phyloP scores from a whole-genome alignment of 2,329 filamentous ascomycete species.

The Fonsecaea multimorphosa region DNA sequence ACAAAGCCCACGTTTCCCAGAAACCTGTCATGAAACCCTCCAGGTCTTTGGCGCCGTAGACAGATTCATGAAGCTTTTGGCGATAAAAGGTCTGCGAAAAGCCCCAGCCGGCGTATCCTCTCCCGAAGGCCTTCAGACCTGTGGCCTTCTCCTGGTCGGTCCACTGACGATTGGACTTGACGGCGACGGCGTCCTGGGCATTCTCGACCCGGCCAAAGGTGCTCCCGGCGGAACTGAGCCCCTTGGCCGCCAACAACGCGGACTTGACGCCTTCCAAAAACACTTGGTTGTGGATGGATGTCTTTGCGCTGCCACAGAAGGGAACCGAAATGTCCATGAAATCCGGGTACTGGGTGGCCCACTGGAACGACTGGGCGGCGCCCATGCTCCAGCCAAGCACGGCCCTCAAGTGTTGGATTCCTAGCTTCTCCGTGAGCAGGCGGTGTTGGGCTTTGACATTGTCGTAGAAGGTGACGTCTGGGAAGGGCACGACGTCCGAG shows the following conservation, averaged over 20 bases:
- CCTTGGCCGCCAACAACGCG: constrained; percentile 64
- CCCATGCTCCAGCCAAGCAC: constrained; percentile 76
- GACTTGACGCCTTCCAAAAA: constrained; percentile 70
- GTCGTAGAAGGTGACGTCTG: constrained; percentile 69
- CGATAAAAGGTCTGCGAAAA: constrained; percentile 81
- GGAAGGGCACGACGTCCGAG: constrained; percentile 61
- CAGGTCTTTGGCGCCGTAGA: constrained; percentile 66
- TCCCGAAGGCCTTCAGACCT: constrained; percentile 72
- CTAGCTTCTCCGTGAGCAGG: constrained; percentile 68
- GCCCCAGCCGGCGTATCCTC: constrained; percentile 79
- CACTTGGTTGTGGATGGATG: constrained; percentile 70
- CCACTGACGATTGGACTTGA: constrained; percentile 51
- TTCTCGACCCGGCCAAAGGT: constrained; percentile 52
- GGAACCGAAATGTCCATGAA: constrained; percentile 71
- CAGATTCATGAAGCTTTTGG: constrained; percentile 66
- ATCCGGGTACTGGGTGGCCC: constrained; percentile 66
- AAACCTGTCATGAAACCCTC: constrained; percentile 77
- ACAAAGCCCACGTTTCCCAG: constrained; percentile 76
- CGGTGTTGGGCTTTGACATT: constrained; percentile 71
- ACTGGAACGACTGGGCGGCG: constrained; percentile 69
- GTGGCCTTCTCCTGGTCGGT: constrained; percentile 59
- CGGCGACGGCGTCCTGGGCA: constrained; percentile 47
- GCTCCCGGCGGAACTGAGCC: constrained; percentile 59
- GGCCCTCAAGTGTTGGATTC: constrained; percentile 64
- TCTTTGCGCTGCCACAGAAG: constrained; percentile 70